Evolutionary conservation across 1,139 yeast genomes (phyloP), one percentile per base, ranked within the genome.

Genomic region (Yamadazyma atmosphaerica): DNA sequence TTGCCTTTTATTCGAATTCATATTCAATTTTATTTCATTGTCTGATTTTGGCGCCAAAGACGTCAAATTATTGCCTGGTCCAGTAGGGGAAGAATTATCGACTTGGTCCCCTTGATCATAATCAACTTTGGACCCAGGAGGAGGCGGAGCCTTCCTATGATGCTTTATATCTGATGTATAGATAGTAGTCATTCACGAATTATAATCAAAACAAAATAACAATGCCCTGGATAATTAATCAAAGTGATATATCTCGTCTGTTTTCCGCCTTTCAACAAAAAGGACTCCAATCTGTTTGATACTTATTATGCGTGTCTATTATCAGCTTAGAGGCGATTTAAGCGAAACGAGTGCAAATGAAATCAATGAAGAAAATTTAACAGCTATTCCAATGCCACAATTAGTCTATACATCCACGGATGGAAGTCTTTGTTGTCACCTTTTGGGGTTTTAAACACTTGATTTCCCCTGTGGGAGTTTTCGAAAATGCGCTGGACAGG

Each of bases 121-220:
- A n/a, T 23, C 26, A 9, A 26, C 4, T 11, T 29, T 29, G 11
- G 22, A 18, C 6, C 36, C 33, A 11, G 72, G 72, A n/a, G 73
- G 73, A 3, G 72, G 74, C 6, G 77, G 77, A 1, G 77, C 77
- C 49, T 63, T 61, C 41, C 77, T 60, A 49, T 71, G 74, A 46
- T 65, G 65, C 44, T 65, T 68, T 22, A 71, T 57, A 48, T 71
- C 74, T n/a, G 74, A 60, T 18, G 71, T 65, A 52, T 68, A 74
- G 36, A 73, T 69, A 42, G 77, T 68, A 13, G 83, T 72, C 76
- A 70, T 69, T 30, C 32, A 7, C 13, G 14, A n/a, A 32, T 13
- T 12, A 19, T 6, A n/a, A n/a, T n/a, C n/a, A n/a, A n/a, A 8
- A 12, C 18, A 24, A 33, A 33, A 8, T 21, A 23, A 24, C 14